These are phyloP conservation scores for Cicer bijugum DNA, from an alignment of 306 rosid species.

Conservation along the genomic window DNA sequence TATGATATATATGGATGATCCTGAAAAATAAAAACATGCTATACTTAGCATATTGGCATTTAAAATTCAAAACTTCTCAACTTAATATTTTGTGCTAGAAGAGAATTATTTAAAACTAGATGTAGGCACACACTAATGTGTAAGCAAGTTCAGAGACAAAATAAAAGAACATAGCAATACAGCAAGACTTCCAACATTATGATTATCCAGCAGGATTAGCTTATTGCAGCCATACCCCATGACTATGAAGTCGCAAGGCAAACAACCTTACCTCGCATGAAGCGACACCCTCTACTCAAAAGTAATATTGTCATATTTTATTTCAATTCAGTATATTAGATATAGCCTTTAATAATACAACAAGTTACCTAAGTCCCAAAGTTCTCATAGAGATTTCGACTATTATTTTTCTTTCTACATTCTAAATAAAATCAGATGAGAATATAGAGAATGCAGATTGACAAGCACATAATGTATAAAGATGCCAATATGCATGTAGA, in stretches of 20 bases:
- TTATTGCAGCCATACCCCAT: background rate
- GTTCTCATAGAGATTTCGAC: background rate
- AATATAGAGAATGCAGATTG: background rate
- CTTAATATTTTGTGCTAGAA: no score
- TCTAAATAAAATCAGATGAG: background rate
- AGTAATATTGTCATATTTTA: background rate
- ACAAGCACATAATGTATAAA: background rate
- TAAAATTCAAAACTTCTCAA: no score
- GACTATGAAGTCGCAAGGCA: background rate
- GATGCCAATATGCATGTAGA: conserved; percentile 14
- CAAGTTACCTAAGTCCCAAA: background rate
- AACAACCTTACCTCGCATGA: no score
- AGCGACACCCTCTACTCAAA: no score
- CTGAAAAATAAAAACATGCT: no score
- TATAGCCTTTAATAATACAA: background rate
- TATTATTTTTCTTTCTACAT: background rate
- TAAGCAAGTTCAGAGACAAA: conserved; percentile 3
- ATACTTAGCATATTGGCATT: no score
- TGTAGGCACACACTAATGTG: background rate
- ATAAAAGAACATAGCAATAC: background rate
- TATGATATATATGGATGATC: no score
- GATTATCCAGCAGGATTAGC: background rate
- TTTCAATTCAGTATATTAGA: no score
- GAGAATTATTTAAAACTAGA: conserved; percentile 24
- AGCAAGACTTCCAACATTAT: background rate